Conservation (phyloP, 129 eudicot species). For the Ambrosia artemisiifolia region DNA sequence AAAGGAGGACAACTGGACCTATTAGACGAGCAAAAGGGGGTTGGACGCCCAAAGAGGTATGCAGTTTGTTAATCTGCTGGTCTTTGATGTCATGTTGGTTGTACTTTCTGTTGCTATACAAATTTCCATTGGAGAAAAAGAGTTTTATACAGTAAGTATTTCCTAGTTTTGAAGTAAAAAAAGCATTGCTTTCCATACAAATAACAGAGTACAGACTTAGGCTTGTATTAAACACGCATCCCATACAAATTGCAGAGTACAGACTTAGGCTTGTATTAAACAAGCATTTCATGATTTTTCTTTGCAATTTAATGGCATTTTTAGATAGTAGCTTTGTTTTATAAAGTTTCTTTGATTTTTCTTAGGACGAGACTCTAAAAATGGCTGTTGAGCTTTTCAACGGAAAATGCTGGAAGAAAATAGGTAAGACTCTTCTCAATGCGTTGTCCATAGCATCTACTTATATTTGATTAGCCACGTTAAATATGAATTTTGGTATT, state of each 20-base stretch:
- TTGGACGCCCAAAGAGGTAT: constrained; percentile 99
- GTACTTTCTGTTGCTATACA: not conserved
- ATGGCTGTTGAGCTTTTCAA: constrained; percentile 66
- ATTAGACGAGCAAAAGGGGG: constrained; percentile 97
- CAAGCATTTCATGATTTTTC: not conserved
- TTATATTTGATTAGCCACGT: not conserved
- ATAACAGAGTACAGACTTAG: not conserved
- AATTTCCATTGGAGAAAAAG: not conserved
- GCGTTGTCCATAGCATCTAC: constrained; percentile 12
- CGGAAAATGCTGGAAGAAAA: constrained; percentile 97
- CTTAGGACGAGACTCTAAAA: constrained; percentile 78
- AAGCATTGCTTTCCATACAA: not conserved
- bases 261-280: not conserved
- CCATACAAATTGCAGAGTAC: not conserved
- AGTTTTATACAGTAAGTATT: not conserved
- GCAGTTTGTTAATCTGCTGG: constrained; percentile 7
- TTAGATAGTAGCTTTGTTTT: constrained; percentile 3
- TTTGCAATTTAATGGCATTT: not conserved
- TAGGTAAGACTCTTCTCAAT: constrained; percentile 45
- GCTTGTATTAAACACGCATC: not conserved
- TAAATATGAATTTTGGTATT: constrained; percentile 20
- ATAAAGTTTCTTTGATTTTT: constrained; percentile 10
- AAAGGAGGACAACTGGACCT: constrained; percentile 90
- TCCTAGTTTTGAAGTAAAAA: not conserved
- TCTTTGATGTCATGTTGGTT: not conserved